Conservation (phyloP, 2,329 filamentous ascomycete genomes). For the Pseudogymnoascus sp. region DNA sequence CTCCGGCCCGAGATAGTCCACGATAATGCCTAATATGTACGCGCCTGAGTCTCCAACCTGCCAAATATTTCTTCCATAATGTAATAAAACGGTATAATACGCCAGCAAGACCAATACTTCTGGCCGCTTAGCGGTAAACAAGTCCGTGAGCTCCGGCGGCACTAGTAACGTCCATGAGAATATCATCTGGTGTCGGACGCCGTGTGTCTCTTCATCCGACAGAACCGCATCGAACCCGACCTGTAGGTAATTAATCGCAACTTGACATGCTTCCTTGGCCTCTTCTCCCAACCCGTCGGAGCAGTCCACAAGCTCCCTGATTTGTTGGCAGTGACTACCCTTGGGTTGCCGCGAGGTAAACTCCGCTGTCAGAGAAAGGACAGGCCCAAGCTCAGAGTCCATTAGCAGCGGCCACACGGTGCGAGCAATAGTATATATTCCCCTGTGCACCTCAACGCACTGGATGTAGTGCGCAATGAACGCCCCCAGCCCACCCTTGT, state of each 20-base stretch:
- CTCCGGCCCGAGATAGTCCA: constrained; percentile 3
- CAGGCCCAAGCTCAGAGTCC: constrained; percentile 22
- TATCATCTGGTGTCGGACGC: constrained; percentile 21
- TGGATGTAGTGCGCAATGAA: constrained; percentile 27
- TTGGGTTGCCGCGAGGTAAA: constrained; percentile 16
- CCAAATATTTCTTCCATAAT: constrained; percentile 23
- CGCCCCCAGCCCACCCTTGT: constrained; percentile 16
- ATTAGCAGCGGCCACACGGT: constrained; percentile 24
- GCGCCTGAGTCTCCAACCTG: constrained; percentile 20
- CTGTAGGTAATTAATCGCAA: constrained; percentile 23
- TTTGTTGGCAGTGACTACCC: constrained; percentile 21
- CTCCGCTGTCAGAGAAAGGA: constrained; percentile 17
- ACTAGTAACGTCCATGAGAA: constrained; percentile 23
- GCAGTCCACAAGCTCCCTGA: constrained; percentile 19
- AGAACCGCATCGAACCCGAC: constrained; percentile 21
- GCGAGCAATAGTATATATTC: constrained; percentile 14
- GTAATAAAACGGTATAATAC: constrained; percentile 25
- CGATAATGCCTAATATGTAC: constrained; percentile 1
- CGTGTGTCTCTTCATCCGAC: constrained; percentile 10
- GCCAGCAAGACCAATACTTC: constrained; percentile 24
- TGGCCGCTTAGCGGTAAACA: constrained; percentile 19
- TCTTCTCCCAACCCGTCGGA: constrained; percentile 14
- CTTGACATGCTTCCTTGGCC: constrained; percentile 22
- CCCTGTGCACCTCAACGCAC: constrained; percentile 21
- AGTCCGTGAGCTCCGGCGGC: constrained; percentile 20